phyloP scores from a whole-genome alignment of 2,329 filamentous ascomycete species.

The Epichloe aotearoae region DNA sequence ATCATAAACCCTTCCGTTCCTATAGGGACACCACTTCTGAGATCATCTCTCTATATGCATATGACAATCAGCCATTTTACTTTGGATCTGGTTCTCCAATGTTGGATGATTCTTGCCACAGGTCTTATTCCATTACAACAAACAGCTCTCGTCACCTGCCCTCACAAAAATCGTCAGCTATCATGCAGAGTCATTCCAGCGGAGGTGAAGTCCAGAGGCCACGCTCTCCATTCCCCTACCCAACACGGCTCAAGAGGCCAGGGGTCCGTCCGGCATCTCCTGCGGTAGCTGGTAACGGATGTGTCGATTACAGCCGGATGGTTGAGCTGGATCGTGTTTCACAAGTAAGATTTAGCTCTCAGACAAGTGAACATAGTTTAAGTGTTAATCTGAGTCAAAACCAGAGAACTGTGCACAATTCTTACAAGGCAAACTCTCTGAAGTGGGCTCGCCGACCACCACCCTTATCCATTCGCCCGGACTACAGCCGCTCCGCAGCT shows the following conservation, averaged over 20 bases:
- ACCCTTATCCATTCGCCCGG: slow-evolving; percentile 26
- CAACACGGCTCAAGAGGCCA: slow-evolving; percentile 41
- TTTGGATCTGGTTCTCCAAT: slow-evolving; percentile 28
- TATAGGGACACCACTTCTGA: slow-evolving; percentile 41
- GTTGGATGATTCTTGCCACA: slow-evolving; percentile 31
- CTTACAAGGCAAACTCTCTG: slow-evolving; percentile 25
- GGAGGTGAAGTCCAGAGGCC: slow-evolving; percentile 33
- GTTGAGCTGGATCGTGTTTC: slow-evolving; percentile 34
- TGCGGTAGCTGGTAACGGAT: slow-evolving; percentile 33
- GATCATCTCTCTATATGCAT: slow-evolving; percentile 42
- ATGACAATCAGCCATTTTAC: slow-evolving; percentile 32
- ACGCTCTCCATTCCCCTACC: slow-evolving; percentile 45
- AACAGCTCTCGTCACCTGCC: slow-evolving; percentile 33
- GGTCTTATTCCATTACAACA: slow-evolving; percentile 43
- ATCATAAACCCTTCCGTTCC: slow-evolving; percentile 31
- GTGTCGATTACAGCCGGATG: slow-evolving; percentile 36
- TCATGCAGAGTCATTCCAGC: slow-evolving; percentile 34
- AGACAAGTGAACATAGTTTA: background rate
- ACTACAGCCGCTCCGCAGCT: slow-evolving; percentile 27
- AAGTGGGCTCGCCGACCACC: slow-evolving; percentile 22
- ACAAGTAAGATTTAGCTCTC: slow-evolving; percentile 22
- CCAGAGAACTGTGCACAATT: slow-evolving; percentile 33
- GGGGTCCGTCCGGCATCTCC: slow-evolving; percentile 36
- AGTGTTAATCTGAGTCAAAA: slow-evolving; percentile 5
- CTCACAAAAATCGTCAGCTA: slow-evolving; percentile 33